phyloP scores from a whole-genome alignment of 106 monocot species.

The Dioscorea dumetorum region DNA sequence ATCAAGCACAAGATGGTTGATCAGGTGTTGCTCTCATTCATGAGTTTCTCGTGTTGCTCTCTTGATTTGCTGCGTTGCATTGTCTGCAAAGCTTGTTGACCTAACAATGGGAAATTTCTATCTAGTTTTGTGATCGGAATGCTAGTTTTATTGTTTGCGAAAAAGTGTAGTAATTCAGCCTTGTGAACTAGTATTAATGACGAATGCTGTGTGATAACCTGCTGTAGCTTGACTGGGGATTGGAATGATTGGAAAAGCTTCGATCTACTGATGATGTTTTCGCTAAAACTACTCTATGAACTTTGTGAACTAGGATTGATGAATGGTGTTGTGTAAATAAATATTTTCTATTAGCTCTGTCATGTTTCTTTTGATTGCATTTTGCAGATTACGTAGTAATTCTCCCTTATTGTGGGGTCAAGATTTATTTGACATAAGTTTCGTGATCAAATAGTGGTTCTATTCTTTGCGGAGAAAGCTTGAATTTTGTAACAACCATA shows the following conservation, averaged over 20 bases:
- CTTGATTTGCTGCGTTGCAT: neutral
- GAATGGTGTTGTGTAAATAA: too few species aligned
- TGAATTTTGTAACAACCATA: too few species aligned
- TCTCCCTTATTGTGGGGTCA: slow-evolving; percentile 6
- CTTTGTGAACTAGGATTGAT: too few species aligned
- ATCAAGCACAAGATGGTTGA: slow-evolving; percentile 82
- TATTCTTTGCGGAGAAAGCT: too few species aligned
- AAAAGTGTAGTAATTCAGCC: neutral
- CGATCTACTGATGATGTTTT: neutral
- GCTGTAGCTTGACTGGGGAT: too few species aligned
- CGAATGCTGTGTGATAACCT: neutral
- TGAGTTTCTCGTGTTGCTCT: neutral
- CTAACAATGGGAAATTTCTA: neutral
- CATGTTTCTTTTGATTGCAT: neutral
- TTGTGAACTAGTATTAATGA: neutral
- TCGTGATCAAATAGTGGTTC: too few species aligned
- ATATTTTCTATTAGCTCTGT: too few species aligned
- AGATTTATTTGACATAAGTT: too few species aligned
- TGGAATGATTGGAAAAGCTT: neutral
- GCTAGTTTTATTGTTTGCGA: neutral
- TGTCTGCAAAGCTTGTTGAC: neutral
- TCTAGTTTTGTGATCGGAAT: neutral
- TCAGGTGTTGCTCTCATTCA: slow-evolving; percentile 22
- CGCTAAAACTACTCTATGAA: too few species aligned
- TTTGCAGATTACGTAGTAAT: slow-evolving; percentile 72